These are phyloP conservation scores for Biscogniauxia mediterranea DNA, from an alignment of 2,329 filamentous ascomycete genomes.

Conservation along the genomic window DNA sequence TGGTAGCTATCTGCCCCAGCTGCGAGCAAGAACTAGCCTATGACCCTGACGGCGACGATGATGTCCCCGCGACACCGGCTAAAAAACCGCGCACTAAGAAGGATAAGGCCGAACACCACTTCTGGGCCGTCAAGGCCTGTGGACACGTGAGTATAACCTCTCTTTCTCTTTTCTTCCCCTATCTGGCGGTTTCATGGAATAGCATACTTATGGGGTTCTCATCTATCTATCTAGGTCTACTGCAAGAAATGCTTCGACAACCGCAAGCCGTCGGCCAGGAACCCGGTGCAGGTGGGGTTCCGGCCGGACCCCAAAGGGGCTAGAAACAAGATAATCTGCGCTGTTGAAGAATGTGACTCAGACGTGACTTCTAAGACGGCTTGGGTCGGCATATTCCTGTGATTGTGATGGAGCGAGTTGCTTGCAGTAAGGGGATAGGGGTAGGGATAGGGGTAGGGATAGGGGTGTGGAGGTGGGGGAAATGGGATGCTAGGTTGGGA, in stretches of 20 bases:
- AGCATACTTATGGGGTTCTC: not conserved
- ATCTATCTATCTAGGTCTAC: conserved; percentile 49
- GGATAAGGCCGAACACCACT: conserved; percentile 69
- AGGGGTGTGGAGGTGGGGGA: no score
- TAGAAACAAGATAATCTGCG: conserved; percentile 46
- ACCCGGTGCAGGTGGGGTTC: conserved; percentile 37
- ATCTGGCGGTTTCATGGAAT: not conserved
- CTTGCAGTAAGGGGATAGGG: no score
- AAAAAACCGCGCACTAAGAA: conserved; percentile 48
- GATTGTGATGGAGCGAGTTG: conserved; percentile 12
- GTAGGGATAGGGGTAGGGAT: no score
- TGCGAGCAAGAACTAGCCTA: conserved; percentile 82
- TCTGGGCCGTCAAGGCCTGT: conserved; percentile 88
- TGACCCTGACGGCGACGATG: conserved; percentile 50
- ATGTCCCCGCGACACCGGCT: conserved; percentile 27
- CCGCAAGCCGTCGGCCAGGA: conserved; percentile 42
- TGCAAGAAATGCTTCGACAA: conserved; percentile 61
- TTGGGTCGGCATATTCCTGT: conserved; percentile 63
- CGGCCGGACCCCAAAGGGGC: conserved; percentile 31
- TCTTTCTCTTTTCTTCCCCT: not conserved
- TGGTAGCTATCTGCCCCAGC: conserved; percentile 78
- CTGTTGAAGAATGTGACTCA: conserved; percentile 54
- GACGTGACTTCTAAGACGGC: conserved; percentile 53
- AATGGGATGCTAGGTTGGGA: no score
- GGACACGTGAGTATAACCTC: conserved; percentile 68